These are phyloP conservation scores for Volvox reticuliferus DNA, from an alignment of 139 green algal species.

Conservation along the genomic window DNA sequence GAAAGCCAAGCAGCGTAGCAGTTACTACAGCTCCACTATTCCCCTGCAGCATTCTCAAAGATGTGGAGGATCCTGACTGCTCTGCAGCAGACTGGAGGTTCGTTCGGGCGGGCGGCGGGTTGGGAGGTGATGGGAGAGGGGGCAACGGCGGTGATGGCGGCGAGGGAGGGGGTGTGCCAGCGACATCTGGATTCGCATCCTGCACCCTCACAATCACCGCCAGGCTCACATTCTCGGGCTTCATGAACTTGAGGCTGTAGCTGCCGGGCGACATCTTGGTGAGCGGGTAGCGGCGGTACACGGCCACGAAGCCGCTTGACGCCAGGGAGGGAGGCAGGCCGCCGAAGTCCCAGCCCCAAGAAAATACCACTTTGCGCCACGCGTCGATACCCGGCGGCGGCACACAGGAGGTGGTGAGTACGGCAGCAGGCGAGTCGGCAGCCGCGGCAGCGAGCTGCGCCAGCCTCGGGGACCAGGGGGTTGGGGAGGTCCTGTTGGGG, in stretches of 20 bases:
- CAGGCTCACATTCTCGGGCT: neutral
- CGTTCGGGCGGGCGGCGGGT: neutral
- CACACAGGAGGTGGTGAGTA: neutral
- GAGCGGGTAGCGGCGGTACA: conserved; percentile 37
- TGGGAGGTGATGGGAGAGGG: neutral
- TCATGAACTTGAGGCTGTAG: neutral
- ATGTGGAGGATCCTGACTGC: no score
- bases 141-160: neutral
- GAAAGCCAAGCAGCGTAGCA: neutral
- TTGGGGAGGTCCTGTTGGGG: neutral
- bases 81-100: no score
- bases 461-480: neutral
- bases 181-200: conserved; percentile 33
- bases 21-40: neutral
- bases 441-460: conserved; percentile 1
- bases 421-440: neutral
- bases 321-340: conserved; percentile 18
- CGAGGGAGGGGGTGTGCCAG: conserved; percentile 9
- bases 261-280: neutral
- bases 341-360: conserved; percentile 35
- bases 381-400: neutral
- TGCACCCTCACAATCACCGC: neutral
- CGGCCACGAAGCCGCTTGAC: conserved; percentile 27
- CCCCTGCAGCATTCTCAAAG: no score
- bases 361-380: neutral